phyloP scores from a whole-genome alignment of 139 green algal species.

The Asterochloris erici region DNA sequence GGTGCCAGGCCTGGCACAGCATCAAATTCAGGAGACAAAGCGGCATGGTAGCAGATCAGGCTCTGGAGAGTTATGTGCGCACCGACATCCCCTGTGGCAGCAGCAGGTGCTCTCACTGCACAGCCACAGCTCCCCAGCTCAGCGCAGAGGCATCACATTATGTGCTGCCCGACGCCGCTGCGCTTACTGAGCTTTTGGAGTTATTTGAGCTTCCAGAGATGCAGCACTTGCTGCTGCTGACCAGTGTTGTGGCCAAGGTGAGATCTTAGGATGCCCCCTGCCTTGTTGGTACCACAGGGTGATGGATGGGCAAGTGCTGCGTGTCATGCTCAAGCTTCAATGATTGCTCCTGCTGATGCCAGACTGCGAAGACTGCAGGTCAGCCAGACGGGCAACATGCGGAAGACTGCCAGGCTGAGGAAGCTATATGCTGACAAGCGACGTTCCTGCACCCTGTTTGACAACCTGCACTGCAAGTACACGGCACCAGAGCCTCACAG shows the following conservation, averaged over 20 bases:
- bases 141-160: conserved; percentile 17
- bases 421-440: conserved; percentile 49
- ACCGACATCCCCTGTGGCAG: conserved; percentile 13
- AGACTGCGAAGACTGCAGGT: conserved; percentile 19
- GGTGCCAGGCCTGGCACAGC: conserved; percentile 5
- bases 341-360: neutral
- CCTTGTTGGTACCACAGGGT: neutral
- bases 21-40: neutral
- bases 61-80: conserved; percentile 15
- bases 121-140: neutral
- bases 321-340: neutral
- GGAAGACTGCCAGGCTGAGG: conserved; percentile 33
- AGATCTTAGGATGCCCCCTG: no score
- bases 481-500: no score
- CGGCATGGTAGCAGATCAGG: neutral
- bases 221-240: conserved; percentile 1
- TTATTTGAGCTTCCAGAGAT: conserved; percentile 47
- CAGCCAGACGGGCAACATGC: conserved; percentile 19
- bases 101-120: neutral
- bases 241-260: conserved; percentile 5
- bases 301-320: neutral
- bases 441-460: neutral
- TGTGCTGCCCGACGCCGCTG: conserved; percentile 35
- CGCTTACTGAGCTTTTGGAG: conserved; percentile 38
- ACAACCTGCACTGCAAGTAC: no score